Conservation (phyloP, 164 flowering plant species). For the Stephania cephalantha region DNA sequence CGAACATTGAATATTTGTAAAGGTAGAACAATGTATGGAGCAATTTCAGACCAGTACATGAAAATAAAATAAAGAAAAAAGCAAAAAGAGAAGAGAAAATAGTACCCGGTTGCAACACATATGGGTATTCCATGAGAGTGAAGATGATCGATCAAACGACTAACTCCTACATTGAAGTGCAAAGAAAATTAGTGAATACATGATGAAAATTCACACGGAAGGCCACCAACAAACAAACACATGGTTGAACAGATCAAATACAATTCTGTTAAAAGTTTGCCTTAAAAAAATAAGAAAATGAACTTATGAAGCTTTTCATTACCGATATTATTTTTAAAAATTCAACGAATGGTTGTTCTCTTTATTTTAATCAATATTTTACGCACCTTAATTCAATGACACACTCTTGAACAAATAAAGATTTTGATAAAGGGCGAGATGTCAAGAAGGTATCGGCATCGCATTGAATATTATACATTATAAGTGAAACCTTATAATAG, state of each 20-base stretch:
- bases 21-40: background rate
- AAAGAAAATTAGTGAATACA: background rate
- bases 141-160: constrained; percentile 65
- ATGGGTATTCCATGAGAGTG: constrained; percentile 71
- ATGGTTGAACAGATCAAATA: background rate
- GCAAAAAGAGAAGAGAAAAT: background rate
- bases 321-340: too few relatives aligned
- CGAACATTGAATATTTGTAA: background rate
- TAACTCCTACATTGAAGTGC: constrained; percentile 44
- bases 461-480: background rate
- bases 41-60: background rate
- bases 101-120: constrained; percentile 89
- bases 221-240: constrained; percentile 2
- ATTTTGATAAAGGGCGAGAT: background rate
- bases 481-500: background rate
- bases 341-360: background rate
- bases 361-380: background rate
- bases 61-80: background rate
- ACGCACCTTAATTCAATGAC: background rate
- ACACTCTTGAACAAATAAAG: background rate
- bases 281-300: background rate
- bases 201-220: background rate
- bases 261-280: background rate
- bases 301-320: background rate
- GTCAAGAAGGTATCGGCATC: background rate